phyloP scores from a whole-genome alignment of 768 basidiomycete genomes.

The Rhodosporidiobolus sp. region DNA sequence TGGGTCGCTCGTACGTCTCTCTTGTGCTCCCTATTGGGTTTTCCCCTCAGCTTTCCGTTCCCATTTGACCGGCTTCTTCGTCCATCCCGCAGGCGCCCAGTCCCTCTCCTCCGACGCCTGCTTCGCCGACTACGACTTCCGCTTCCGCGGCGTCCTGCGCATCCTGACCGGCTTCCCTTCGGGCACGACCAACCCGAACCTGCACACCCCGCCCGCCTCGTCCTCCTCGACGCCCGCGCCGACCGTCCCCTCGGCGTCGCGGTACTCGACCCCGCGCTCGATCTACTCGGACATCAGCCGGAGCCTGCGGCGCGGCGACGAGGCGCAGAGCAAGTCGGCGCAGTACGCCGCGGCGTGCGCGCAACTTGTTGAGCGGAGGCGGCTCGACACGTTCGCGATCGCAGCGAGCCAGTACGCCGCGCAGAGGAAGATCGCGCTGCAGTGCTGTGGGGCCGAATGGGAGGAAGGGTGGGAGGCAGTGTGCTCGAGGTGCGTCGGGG shows the following conservation, averaged over 20 bases:
- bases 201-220: background rate
- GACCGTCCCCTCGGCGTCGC: background rate
- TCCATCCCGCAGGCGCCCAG: constrained; percentile 21
- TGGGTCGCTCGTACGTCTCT: constrained; percentile 32
- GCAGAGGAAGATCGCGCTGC: constrained; percentile 36
- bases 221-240: background rate
- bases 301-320: constrained; percentile 26
- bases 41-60: background rate
- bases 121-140: constrained; percentile 40
- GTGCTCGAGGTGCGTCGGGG: constrained; percentile 15
- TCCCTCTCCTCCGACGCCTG: constrained; percentile 29
- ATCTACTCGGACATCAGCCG: constrained; percentile 27
- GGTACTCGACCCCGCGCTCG: constrained; percentile 15
- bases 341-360: constrained; percentile 29
- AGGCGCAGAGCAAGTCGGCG: constrained; percentile 25
- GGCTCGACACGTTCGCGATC: constrained; percentile 30
- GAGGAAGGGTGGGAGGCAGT: constrained; percentile 28
- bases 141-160: constrained; percentile 39
- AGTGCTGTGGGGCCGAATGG: constrained; percentile 34
- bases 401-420: constrained; percentile 8
- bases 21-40: too few relatives aligned
- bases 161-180: constrained; percentile 39
- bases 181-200: constrained; percentile 8
- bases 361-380: constrained; percentile 21
- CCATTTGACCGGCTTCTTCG: background rate